Conservation (phyloP, 2,329 filamentous ascomycete genomes). For the Huntiella bhutanensis region DNA sequence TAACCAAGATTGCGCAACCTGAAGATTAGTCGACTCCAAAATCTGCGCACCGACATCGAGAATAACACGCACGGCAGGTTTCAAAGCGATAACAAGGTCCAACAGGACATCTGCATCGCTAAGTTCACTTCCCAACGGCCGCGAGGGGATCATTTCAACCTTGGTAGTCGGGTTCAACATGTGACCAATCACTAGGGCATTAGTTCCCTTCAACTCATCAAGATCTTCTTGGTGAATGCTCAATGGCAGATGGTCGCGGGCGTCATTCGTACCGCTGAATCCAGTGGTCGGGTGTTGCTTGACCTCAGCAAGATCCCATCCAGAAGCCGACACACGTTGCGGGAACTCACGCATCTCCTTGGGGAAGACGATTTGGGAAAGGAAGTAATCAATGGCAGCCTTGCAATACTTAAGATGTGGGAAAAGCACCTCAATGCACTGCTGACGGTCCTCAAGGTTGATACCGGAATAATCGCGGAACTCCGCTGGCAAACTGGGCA, state of each 20-base stretch:
- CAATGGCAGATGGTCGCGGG: conserved; percentile 34
- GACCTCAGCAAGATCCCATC: conserved; percentile 41
- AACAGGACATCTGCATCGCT: conserved; percentile 27
- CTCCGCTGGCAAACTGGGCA: conserved; percentile 16
- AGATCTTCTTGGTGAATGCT: conserved; percentile 37
- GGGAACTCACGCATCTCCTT: conserved; percentile 44
- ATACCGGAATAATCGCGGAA: conserved; percentile 29
- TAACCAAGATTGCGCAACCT: conserved; percentile 37
- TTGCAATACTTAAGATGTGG: conserved; percentile 33
- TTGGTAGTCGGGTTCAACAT: conserved; percentile 36
- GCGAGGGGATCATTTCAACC: conserved; percentile 17
- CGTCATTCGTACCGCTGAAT: conserved; percentile 54
- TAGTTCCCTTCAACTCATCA: conserved; percentile 38
- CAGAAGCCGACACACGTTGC: conserved; percentile 42
- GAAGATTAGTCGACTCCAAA: conserved; percentile 39
- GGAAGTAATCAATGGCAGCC: conserved; percentile 41
- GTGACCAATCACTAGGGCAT: conserved; percentile 43
- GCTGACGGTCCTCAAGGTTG: conserved; percentile 35
- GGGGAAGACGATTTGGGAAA: conserved; percentile 39
- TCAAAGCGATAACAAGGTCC: conserved; percentile 20
- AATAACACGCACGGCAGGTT: conserved; percentile 33
- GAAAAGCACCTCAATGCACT: conserved; percentile 32
- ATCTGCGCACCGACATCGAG: conserved; percentile 56
- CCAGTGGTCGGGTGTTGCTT: conserved; percentile 37
- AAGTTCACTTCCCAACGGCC: not conserved